Percentiles rank a stretch among this genome's conserved stretches.
Evolutionary conservation across 495 filamentous ascomycete species (phyloP).

Genomic region (Hyaloscypha finlandica): DNA sequence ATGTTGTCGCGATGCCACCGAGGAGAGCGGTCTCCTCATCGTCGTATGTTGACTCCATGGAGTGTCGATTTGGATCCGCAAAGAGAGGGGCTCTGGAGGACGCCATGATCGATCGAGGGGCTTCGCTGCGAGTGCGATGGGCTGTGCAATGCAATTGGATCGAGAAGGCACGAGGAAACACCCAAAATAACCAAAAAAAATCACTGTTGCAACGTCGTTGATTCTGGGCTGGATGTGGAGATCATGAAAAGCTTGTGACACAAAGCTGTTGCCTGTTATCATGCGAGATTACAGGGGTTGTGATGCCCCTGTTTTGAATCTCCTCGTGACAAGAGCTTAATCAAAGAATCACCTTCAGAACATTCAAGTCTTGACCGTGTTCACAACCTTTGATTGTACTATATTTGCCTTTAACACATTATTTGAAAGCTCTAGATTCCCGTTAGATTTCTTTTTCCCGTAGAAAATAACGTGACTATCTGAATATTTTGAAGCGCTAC

Average conservation of each 20-base stretch:
- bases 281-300: not conserved
- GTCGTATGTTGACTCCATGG: conserved; percentile 10
- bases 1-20: conserved; percentile 16
- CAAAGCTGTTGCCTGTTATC: not conserved
- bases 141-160: not conserved
- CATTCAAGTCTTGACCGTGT: no score
- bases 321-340: not conserved
- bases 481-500: no score
- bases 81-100: conserved; percentile 9
- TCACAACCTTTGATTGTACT: no score
- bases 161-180: not conserved
- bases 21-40: conserved; percentile 14
- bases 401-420: no score
- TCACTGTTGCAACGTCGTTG: not conserved
- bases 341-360: no score
- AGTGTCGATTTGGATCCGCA: conserved; percentile 5
- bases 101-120: not conserved
- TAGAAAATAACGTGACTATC: no score
- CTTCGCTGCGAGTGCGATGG: not conserved
- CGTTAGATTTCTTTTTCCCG: no score
- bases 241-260: not conserved
- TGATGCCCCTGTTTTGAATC: not conserved
- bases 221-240: not conserved
- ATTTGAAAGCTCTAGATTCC: no score
- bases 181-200: no score